Evolutionary conservation across 768 basidiomycete genomes (phyloP).

Genomic region (Leucocoprinus birnbaumii): DNA sequence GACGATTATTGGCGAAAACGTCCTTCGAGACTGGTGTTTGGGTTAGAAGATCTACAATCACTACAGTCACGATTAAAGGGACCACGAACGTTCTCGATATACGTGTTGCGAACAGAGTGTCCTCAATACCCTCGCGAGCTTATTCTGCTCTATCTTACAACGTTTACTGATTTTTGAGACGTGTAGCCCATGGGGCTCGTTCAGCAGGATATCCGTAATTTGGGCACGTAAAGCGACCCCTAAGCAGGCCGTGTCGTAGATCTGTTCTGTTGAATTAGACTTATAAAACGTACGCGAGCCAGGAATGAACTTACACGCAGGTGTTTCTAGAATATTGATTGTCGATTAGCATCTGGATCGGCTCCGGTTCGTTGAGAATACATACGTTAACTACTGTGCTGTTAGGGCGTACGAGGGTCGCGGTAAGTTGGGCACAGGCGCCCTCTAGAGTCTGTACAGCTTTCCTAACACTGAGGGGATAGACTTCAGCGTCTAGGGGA

Average conservation of each 20-base stretch:
- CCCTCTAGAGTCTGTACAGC: conserved; percentile 24
- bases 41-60: conserved; percentile 16
- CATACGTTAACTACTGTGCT: conserved; percentile 24
- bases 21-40: conserved; percentile 28
- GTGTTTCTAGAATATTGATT: conserved; percentile 7
- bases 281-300: no score
- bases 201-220: conserved; percentile 26
- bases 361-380: background rate
- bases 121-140: conserved; percentile 30
- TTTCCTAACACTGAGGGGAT: conserved; percentile 16
- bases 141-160: conserved; percentile 23
- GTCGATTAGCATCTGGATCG: background rate
- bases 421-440: conserved; percentile 25
- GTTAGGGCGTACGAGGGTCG: conserved; percentile 19
- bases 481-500: conserved; percentile 16
- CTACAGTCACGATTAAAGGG: background rate
- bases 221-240: conserved; percentile 16
- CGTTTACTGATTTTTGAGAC: conserved; percentile 20
- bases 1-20: conserved; percentile 39
- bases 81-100: conserved; percentile 30
- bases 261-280: conserved; percentile 7
- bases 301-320: conserved; percentile 8
- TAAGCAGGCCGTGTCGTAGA: conserved; percentile 22
- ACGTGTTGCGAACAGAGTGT: conserved; percentile 27
- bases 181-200: conserved; percentile 26